Percentiles rank a stretch among this genome's conserved stretches.
These are phyloP conservation scores for Citrullus colocynthis DNA, from an alignment of 306 rosid genomes.

Conservation along the genomic window DNA sequence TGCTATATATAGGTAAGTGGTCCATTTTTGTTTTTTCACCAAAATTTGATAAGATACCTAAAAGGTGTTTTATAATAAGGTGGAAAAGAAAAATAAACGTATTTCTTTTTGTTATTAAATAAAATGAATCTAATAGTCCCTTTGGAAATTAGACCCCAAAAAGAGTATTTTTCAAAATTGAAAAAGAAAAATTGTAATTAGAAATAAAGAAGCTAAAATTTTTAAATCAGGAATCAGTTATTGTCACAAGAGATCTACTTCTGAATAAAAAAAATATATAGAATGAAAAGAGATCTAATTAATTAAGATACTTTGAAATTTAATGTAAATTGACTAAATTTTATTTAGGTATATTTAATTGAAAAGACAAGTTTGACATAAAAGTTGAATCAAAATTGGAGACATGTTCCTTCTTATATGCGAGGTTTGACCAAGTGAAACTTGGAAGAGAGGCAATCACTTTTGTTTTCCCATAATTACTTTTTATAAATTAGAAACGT, in stretches of 20 bases:
- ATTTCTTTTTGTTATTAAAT: neutral
- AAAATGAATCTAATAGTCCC: neutral
- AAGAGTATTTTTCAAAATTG: neutral
- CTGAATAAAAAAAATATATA: neutral
- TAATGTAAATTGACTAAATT: neutral
- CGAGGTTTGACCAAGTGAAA: neutral
- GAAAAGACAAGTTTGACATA: neutral
- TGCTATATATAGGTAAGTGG: too few species aligned
- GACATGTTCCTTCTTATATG: constrained; percentile 1
- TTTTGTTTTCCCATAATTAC: neutral
- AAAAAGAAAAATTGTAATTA: neutral
- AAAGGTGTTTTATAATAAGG: neutral
- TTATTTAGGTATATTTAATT: neutral
- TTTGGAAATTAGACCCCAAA: neutral
- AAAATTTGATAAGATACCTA: neutral
- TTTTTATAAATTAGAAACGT: neutral
- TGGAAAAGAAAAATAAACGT: neutral
- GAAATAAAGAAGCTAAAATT: too few species aligned
- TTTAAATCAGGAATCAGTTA: neutral
- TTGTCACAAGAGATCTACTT: neutral
- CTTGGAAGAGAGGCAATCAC: neutral
- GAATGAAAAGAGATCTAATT: neutral
- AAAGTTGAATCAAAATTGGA: neutral
- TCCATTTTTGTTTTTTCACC: too few species aligned
- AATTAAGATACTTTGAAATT: neutral